Evolutionary conservation across 495 filamentous ascomycete species (phyloP).

Genomic region (Neurospora sp.): DNA sequence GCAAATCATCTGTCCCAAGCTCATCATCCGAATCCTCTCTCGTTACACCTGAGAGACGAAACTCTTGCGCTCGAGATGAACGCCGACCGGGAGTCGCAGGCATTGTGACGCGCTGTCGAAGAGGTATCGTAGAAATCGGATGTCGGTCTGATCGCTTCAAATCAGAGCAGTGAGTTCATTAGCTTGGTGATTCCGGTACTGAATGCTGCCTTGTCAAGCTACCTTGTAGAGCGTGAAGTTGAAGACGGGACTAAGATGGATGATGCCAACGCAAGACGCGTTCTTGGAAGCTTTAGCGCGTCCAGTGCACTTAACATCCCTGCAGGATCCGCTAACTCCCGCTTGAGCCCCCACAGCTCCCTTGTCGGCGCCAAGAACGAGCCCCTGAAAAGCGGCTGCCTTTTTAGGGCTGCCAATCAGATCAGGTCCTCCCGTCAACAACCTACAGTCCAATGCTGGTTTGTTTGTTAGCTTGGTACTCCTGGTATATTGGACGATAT

Average conservation of each 20-base stretch:
- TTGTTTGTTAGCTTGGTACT: too few species aligned
- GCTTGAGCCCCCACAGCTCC: neutral
- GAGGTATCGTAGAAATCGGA: neutral
- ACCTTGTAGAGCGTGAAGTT: too few species aligned
- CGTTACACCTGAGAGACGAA: constrained; percentile 36
- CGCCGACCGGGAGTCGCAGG: neutral
- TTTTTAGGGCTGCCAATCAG: too few species aligned
- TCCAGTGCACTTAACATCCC: neutral
- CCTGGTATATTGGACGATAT: too few species aligned
- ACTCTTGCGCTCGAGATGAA: neutral
- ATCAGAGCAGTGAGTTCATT: too few species aligned
- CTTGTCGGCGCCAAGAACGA: neutral
- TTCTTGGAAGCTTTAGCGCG: neutral
- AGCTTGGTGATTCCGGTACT: too few species aligned
- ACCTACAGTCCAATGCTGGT: too few species aligned
- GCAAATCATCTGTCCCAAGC: constrained; percentile 68
- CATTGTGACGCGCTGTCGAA: neutral
- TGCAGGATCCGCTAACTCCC: neutral
- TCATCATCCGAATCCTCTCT: constrained; percentile 91
- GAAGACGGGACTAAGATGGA: neutral
- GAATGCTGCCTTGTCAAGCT: too few species aligned
- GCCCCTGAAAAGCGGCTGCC: too few species aligned
- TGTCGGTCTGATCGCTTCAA: neutral
- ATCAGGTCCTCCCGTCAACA: too few species aligned
- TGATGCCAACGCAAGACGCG: neutral